A percentile compares a stretch with the other conserved stretches of the same genome.
Conservation (phyloP, 2,329 filamentous ascomycete species). For the Aspergillus glaucus region DNA sequence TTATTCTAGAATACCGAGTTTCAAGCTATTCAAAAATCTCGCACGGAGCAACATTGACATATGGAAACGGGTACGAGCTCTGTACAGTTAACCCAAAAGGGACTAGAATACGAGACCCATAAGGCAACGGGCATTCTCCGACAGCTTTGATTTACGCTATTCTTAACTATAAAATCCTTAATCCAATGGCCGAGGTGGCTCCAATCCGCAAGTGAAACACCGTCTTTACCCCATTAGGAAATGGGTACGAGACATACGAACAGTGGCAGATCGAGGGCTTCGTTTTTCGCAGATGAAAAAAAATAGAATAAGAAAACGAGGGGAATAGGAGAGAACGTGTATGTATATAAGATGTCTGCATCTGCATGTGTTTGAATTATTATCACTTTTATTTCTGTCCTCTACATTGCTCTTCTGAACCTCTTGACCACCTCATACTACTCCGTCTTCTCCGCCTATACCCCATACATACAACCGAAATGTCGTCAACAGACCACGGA, state of each 20-base stretch:
- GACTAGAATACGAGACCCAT: not conserved
- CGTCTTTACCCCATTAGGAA: slow-evolving; percentile 7
- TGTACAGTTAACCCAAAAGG: not conserved
- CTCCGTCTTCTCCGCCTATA: not conserved
- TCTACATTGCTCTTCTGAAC: not conserved
- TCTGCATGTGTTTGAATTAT: not conserved
- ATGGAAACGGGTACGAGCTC: not conserved
- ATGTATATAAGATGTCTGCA: not conserved
- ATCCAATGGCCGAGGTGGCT: not conserved
- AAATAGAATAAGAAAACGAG: not conserved
- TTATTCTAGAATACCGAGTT: not conserved
- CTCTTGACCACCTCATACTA: not conserved
- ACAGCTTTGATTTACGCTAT: too few species aligned
- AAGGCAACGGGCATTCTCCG: not conserved
- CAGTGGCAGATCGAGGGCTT: not conserved
- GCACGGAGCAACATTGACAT: too few species aligned
- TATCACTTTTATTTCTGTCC: not conserved
- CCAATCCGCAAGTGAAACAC: not conserved
- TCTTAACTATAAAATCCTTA: too few species aligned
- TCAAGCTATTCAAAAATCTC: too few species aligned
- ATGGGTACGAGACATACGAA: slow-evolving; percentile 16
- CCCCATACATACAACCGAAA: not conserved
- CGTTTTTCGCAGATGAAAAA: not conserved
- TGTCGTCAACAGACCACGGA: not conserved
- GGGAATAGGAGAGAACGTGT: not conserved